phyloP scores from a whole-genome alignment of 2,329 filamentous ascomycete species.

The Colletotrichum costaricense region DNA sequence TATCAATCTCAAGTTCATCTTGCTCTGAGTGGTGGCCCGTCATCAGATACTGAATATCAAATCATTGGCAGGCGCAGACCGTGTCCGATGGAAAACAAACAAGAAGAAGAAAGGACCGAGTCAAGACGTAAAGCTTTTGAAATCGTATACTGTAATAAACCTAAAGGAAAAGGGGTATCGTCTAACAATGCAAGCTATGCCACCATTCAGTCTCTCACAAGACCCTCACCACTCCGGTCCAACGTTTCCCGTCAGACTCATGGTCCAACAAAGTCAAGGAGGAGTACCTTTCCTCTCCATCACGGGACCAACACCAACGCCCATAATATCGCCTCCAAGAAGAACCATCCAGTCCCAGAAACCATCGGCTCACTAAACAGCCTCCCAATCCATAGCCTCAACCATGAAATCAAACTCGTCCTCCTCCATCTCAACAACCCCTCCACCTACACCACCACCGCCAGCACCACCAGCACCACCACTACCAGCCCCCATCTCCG shows the following conservation, averaged over 20 bases:
- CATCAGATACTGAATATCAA: no score
- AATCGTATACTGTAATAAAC: background rate
- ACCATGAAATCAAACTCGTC: constrained; percentile 68
- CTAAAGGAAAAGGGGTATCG: constrained; percentile 13
- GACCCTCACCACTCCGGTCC: background rate
- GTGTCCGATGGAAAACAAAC: no score
- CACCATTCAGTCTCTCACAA: background rate
- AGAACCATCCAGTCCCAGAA: background rate
- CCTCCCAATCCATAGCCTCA: constrained; percentile 71
- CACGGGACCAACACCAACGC: no score
- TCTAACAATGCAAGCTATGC: constrained; percentile 20
- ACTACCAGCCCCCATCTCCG: background rate
- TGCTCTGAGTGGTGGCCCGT: no score
- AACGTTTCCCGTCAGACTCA: background rate
- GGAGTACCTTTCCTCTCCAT: background rate
- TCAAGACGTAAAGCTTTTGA: background rate
- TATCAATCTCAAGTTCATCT: no score
- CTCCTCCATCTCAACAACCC: constrained; percentile 41
- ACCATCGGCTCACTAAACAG: constrained; percentile 32
- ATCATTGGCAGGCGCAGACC: no score
- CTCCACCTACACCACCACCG: background rate
- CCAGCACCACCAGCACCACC: constrained; percentile 35
- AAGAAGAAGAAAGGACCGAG: no score
- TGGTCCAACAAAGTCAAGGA: accelerated
- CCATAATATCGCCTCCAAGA: no score